These are phyloP conservation scores for Aschersonia sp. DNA, from an alignment of 2,329 filamentous ascomycete species.

Conservation along the genomic window DNA sequence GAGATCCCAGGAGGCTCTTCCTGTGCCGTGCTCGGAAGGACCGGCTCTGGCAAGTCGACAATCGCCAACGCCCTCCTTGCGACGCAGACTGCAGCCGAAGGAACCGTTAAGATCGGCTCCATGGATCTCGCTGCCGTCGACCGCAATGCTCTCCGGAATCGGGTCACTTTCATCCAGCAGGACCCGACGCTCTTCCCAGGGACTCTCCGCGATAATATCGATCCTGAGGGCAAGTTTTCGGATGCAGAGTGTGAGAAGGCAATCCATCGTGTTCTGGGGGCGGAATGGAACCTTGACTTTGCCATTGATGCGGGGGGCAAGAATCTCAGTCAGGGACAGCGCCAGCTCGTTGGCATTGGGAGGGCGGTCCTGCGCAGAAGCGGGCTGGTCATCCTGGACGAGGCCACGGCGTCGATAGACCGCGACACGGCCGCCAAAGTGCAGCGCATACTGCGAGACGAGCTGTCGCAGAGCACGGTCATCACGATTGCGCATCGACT, in stretches of 20 bases:
- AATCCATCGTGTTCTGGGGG: conserved; percentile 44
- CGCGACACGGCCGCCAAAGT: conserved; percentile 41
- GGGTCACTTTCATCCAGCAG: conserved; percentile 49
- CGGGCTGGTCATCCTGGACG: conserved; percentile 47
- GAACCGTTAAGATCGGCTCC: conserved; percentile 37
- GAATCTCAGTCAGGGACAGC: conserved; percentile 47
- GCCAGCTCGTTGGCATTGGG: conserved; percentile 46
- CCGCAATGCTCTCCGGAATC: conserved; percentile 38
- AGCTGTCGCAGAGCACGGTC: conserved; percentile 41
- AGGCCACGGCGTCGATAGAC: conserved; percentile 51
- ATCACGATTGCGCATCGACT: conserved; percentile 53
- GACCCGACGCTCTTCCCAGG: conserved; percentile 48
- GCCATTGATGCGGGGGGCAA: conserved; percentile 43
- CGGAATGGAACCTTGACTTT: conserved; percentile 30
- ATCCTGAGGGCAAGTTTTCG: conserved; percentile 46
- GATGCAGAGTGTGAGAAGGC: conserved; percentile 33
- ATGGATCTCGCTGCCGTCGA: conserved; percentile 37
- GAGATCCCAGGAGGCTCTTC: conserved; percentile 52
- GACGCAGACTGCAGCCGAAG: conserved; percentile 34
- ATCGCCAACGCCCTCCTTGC: conserved; percentile 44
- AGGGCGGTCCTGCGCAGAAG: conserved; percentile 44
- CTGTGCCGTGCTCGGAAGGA: conserved; percentile 62
- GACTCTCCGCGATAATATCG: conserved; percentile 48
- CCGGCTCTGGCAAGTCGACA: conserved; percentile 78
- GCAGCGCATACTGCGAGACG: conserved; percentile 39